Evolutionary conservation across 1,284 basidiomycete species (phyloP), one percentile per base, ranked within the genome.

Genomic region (Kalmanozyma brasiliensis): DNA sequence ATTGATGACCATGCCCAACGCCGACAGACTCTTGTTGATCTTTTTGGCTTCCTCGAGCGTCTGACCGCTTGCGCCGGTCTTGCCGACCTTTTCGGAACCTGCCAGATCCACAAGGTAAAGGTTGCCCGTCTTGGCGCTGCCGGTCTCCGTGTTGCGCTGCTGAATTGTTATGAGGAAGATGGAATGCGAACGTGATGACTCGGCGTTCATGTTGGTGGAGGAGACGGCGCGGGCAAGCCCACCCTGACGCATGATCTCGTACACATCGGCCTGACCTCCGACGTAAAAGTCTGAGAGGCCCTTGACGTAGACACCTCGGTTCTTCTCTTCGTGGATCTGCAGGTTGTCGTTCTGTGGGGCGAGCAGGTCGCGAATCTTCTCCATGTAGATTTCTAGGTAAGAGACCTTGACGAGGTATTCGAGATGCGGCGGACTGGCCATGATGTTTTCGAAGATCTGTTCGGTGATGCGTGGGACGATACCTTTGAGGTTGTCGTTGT

Each of bases 371-470:
- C 95, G 88, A 76, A 99, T 94, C 72, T 90, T 89, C 84, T 99
- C 96, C 81, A 98, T 88, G 84, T 99, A 99, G 73, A 99, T 98
- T 84, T 99, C 96, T 94, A 99, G 97, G 84, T 98, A 99, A 33
- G 94, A 97, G 52, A 98, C 96, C 85, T 99, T 99, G 83, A 99
- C 96, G 57, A 98, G 89, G 83, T 98, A 99, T 83, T 99, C 96
- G 66, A 98, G 86, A 82, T 93, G 92, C 36, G 92, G 88, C 76
- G 98, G 95, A 53, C 94, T 96, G 75, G 92, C 89, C 71, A 96
- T 89, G 82, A 99, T 99, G 52, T 93, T 94, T 67, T 94, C 91
- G 82, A 99, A 99, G 83, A 99, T 98, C 84, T 98, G 95, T 82
- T 98, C 94, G 4, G 95, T 96, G 78, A 98, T 98, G 57, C 96